A percentile compares a stretch with the other conserved stretches of the same genome.
Evolutionary conservation across 352 stramenopile species (phyloP).

Genomic region (Phytopythium delawarense): DNA sequence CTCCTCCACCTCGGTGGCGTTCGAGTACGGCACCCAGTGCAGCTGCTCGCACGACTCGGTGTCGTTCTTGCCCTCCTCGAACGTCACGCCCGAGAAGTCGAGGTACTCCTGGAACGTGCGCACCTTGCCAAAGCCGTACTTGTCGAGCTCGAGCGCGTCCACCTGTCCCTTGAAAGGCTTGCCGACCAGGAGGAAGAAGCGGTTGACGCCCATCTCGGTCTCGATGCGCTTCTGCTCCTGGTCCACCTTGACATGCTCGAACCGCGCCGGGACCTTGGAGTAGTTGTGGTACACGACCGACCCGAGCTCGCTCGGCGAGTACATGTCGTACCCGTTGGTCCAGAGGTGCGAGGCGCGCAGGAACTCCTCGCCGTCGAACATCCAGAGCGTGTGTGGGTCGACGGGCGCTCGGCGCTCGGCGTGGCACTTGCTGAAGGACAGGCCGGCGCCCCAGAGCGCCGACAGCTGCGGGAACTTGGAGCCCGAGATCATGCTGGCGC

Average conservation of each 20-base stretch:
- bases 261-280: slow-evolving; percentile 57
- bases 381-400: slow-evolving; percentile 78
- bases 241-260: slow-evolving; percentile 54
- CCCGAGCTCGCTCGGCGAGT: slow-evolving; percentile 50
- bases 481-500: slow-evolving; percentile 73
- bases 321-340: slow-evolving; percentile 70
- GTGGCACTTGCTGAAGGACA: slow-evolving; percentile 86
- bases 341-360: slow-evolving; percentile 54
- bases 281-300: slow-evolving; percentile 80
- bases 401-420: slow-evolving; percentile 67
- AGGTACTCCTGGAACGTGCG: slow-evolving; percentile 59
- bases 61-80: slow-evolving; percentile 45
- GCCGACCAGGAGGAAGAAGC: slow-evolving; percentile 51
- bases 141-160: slow-evolving; percentile 56
- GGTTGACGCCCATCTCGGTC: slow-evolving; percentile 50
- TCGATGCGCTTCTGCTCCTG: slow-evolving; percentile 34
- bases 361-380: slow-evolving; percentile 76
- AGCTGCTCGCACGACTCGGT: slow-evolving; percentile 56
- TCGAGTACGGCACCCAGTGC: slow-evolving; percentile 65
- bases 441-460: slow-evolving; percentile 69
- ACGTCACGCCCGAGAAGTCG: slow-evolving; percentile 52
- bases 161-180: slow-evolving; percentile 54
- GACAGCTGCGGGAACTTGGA: slow-evolving; percentile 72
- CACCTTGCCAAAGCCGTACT: slow-evolving; percentile 47
- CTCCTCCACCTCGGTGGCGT: slow-evolving; percentile 46